These are phyloP conservation scores for Magnaporthiopsis incrustans DNA, from an alignment of 2,329 filamentous ascomycete genomes.

Conservation along the genomic window DNA sequence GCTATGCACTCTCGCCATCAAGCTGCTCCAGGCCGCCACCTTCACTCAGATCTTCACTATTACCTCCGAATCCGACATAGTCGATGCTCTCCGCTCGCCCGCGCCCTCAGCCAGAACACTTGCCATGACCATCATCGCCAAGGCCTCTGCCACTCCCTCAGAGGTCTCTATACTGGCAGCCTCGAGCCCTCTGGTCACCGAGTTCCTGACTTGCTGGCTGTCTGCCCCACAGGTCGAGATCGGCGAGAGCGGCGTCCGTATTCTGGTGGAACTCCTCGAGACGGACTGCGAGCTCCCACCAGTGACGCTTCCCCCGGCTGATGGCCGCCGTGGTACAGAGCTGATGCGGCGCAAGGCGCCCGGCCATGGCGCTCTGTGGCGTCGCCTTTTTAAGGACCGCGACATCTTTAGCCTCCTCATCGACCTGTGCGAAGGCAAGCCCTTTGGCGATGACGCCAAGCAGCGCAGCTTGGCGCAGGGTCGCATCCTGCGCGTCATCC, in stretches of 20 bases:
- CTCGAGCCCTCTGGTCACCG: slow-evolving; percentile 39
- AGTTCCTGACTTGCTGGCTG: slow-evolving; percentile 45
- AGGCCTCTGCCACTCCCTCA: slow-evolving; percentile 39
- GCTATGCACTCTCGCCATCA: slow-evolving; percentile 45
- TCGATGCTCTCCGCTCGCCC: slow-evolving; percentile 44
- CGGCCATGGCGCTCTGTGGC: slow-evolving; percentile 47
- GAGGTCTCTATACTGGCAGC: slow-evolving; percentile 43
- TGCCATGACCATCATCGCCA: slow-evolving; percentile 47
- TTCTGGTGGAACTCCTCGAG: slow-evolving; percentile 46
- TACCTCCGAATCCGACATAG: slow-evolving; percentile 41
- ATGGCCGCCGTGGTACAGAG: slow-evolving; percentile 16
- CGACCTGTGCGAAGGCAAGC: slow-evolving; percentile 24
- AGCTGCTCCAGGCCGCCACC: slow-evolving; percentile 44
- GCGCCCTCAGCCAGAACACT: slow-evolving; percentile 50
- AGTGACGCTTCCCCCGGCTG: slow-evolving; percentile 11
- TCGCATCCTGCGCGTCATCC: slow-evolving; percentile 42
- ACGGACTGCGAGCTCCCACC: slow-evolving; percentile 40
- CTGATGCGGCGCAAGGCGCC: slow-evolving; percentile 30
- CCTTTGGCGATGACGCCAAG: slow-evolving; percentile 18
- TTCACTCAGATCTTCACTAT: slow-evolving; percentile 44
- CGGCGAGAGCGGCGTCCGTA: slow-evolving; percentile 41
- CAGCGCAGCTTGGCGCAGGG: slow-evolving; percentile 44
- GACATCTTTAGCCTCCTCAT: slow-evolving; percentile 36
- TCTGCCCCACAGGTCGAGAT: slow-evolving; percentile 44
- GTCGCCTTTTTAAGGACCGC: slow-evolving; percentile 38